Base-by-base conservation (phyloP, 2,329 filamentous ascomycete genomes). In the Cladophialophora bantiana region DNA sequence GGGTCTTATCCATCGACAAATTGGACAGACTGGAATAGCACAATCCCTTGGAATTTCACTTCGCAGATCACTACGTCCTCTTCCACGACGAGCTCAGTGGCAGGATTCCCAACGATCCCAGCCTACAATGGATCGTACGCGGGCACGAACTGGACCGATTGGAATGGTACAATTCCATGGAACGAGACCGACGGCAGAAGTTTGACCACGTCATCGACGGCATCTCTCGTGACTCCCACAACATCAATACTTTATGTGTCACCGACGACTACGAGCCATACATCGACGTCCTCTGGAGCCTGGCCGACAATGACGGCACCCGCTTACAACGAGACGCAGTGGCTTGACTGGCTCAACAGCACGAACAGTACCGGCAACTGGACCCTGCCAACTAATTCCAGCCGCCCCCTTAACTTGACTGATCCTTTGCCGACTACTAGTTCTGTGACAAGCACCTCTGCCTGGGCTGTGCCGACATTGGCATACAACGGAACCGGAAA, bases 241-340 rank as follows among this genome's bases (percentile, higher is more conserved):
- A 59, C 57, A 9, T 59, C 57, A n/a, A 48, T 20, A 32, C n/a
- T 52, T 7, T 59, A 59, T 35, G 57, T 59, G 12, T 45, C 35
- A 13, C 57, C 57, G 4, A 52, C 57, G 2, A 40, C 40, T 20
- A 50, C 57, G n/a, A 50, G 57, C 40, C 20, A 35, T 35, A 55
- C 53, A n/a, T 58, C 36, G 36, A 42, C 35, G 18, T 35, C 34
- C 26, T 2, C 52, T 15, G 15, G 26, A 13, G 52, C 31, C 4
- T 54, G 26, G 10, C 50, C 50, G 1, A 53, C 50, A 34, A 26
- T 31, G 50, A 53, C 20, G 20, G 50, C 50, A 18, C 50, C 50
- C 15, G 40, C 40, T n/a, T 42, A 42, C 40, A 54, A 54, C 52
- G 52, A 35, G 34, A 54, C 52, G 7, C 52, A 31, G 26, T 54